These are phyloP conservation scores for Ochetophila trinervis DNA, from an alignment of 306 rosid genomes.

Conservation along the genomic window DNA sequence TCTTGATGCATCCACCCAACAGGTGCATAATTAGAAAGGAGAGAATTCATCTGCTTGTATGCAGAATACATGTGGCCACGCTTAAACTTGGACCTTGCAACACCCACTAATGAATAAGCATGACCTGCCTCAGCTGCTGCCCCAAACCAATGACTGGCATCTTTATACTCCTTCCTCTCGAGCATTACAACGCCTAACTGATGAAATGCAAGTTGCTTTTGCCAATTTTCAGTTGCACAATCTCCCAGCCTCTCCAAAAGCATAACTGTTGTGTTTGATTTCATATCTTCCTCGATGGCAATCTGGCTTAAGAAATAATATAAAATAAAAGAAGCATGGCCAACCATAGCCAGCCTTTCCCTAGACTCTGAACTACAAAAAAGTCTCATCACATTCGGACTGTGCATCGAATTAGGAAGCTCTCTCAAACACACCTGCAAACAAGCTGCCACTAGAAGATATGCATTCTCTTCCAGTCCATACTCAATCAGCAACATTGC, in stretches of 20 bases:
- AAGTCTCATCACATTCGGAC: slow-evolving; percentile 41
- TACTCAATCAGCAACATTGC: slow-evolving; percentile 63
- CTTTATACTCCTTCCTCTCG: slow-evolving; percentile 77
- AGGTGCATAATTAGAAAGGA: slow-evolving; percentile 58
- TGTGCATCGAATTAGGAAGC: slow-evolving; percentile 59
- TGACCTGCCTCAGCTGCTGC: slow-evolving; percentile 71
- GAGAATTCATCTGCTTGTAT: slow-evolving; percentile 67
- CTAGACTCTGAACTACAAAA: slow-evolving; percentile 73
- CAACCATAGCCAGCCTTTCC: slow-evolving; percentile 50
- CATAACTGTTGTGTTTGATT: slow-evolving; percentile 78
- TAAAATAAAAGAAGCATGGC: slow-evolving; percentile 67
- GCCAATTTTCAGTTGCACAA: slow-evolving; percentile 65
- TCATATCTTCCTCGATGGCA: slow-evolving; percentile 86
- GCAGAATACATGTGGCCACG: slow-evolving; percentile 79
- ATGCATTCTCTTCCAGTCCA: slow-evolving; percentile 70
- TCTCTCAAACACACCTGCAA: slow-evolving; percentile 82
- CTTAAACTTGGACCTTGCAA: slow-evolving; percentile 77
- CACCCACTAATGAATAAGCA: slow-evolving; percentile 66
- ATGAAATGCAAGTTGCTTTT: slow-evolving; percentile 76
- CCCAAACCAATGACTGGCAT: slow-evolving; percentile 70
- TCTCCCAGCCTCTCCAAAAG: slow-evolving; percentile 76
- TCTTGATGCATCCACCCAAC: slow-evolving; percentile 96
- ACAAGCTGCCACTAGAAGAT: slow-evolving; percentile 78
- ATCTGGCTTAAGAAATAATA: slow-evolving; percentile 74
- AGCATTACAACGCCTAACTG: slow-evolving; percentile 77